Base-by-base conservation (phyloP, 2,329 filamentous ascomycete genomes). In the Colletotrichum horii region DNA sequence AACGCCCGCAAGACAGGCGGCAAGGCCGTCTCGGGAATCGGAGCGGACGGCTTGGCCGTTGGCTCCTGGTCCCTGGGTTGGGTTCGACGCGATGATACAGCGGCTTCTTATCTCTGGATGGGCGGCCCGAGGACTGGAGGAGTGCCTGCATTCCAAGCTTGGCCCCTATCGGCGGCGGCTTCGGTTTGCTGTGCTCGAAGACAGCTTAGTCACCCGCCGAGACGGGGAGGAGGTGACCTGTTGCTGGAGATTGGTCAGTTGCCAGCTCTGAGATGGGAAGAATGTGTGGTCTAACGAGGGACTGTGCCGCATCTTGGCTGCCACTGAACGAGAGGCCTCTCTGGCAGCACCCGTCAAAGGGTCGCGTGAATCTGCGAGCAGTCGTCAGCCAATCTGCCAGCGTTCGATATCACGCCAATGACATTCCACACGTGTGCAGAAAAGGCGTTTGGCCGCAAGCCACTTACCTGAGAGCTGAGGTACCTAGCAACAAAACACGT, bases 21-120 rank as follows among this genome's bases (percentile, higher is more conserved):
- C 24, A 66, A 52, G 64, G 38, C 43, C 28, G n/a, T 22, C 64
- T 32, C 48, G 28, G 26, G 19, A 32, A 22, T 30, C 22, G 34
- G 58, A 22, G 32, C 61, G 68, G n/a, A 61, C 19, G 64, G 69
- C 64, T 64, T 73, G 64, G 70, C 64, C 61, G 32, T 15, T 64
- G n/a, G n/a, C 67, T 26, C 36, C 68, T 72, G 52, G 55, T 19
- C 60, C 55, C 61, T 24, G 48, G 28, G 55, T 38, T 26, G 62
- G 28, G 16, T 38, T 66, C 52, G 16, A 64, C 38, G 55, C 55
- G 56, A 70, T 61, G 58, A n/a, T 32, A 61, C 69, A 69, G 61
- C 72, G 69, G 68, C 72, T 62, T 75, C 62, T 75, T 72, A 72
- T 75, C 72, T 71, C 36, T 66, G 22, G 62, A n/a, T 56, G 66